A percentile compares a stretch with the other conserved stretches of the same genome.
These are phyloP conservation scores for Colletotrichum lindemuthianum DNA, from an alignment of 2,329 filamentous ascomycete species.

Conservation along the genomic window DNA sequence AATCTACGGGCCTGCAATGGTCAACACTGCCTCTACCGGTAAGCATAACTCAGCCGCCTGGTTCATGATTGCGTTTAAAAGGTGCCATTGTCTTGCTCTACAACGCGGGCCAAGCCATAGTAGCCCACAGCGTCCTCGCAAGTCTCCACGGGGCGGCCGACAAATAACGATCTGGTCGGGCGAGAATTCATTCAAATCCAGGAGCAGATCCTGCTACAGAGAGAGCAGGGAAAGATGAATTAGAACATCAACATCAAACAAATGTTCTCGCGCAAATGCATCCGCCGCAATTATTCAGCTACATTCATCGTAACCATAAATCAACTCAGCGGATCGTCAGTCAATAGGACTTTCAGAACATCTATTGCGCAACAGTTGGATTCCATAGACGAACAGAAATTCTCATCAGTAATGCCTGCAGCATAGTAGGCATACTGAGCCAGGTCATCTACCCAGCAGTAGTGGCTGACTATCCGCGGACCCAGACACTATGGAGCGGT, in stretches of 20 bases:
- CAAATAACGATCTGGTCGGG: slow-evolving; percentile 38
- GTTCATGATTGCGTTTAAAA: not conserved
- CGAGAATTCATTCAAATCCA: slow-evolving; percentile 43
- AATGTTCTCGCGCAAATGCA: slow-evolving; percentile 41
- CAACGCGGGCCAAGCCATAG: slow-evolving; percentile 45
- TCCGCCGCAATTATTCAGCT: slow-evolving; percentile 45
- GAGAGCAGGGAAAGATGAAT: slow-evolving; percentile 34
- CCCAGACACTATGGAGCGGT: slow-evolving; percentile 26
- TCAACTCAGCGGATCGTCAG: slow-evolving; percentile 46
- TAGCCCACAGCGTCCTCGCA: slow-evolving; percentile 33
- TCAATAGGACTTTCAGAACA: slow-evolving; percentile 50
- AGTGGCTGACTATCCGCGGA: slow-evolving; percentile 47
- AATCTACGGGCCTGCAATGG: slow-evolving; percentile 43
- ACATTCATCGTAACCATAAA: slow-evolving; percentile 47
- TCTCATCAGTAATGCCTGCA: slow-evolving; percentile 48
- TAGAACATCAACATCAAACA: slow-evolving; percentile 33
- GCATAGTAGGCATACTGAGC: slow-evolving; percentile 49
- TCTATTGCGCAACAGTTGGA: slow-evolving; percentile 47
- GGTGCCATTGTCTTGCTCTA: slow-evolving; percentile 47
- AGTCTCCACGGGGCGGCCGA: slow-evolving; percentile 38
- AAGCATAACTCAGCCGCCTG: not conserved
- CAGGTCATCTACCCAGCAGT: slow-evolving; percentile 45
- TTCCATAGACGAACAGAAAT: slow-evolving; percentile 44
- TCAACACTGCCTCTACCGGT: slow-evolving; percentile 41
- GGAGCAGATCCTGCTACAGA: slow-evolving; percentile 44